phyloP scores from a whole-genome alignment of 495 filamentous ascomycete species.

The Aspergillus affinis region DNA sequence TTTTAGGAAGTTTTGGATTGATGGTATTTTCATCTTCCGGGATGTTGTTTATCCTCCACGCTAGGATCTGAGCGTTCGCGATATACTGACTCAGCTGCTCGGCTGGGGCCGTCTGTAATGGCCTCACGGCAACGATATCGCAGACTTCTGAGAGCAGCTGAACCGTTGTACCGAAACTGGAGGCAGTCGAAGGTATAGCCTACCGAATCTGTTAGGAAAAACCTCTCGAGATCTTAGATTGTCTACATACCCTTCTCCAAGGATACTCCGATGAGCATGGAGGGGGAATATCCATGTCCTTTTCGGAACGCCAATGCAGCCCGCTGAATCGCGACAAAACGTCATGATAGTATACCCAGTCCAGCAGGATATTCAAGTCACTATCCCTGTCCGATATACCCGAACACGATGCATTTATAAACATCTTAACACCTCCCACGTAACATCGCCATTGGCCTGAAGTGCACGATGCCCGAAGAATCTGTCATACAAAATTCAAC shows the following conservation, averaged over 20 bases:
- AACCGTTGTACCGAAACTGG: neutral
- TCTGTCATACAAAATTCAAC: no score
- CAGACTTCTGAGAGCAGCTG: neutral
- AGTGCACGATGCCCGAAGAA: slow-evolving; percentile 16
- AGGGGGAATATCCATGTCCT: neutral
- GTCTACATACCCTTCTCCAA: neutral
- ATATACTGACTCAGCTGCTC: neutral
- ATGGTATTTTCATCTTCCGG: neutral
- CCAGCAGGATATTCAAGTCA: slow-evolving; percentile 8
- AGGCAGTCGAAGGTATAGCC: neutral
- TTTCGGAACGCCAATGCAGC: slow-evolving; percentile 12
- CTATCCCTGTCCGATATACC: neutral
- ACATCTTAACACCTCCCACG: slow-evolving; percentile 8
- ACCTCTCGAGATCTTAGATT: neutral
- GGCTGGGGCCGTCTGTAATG: neutral
- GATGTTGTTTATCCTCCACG: slow-evolving; percentile 1
- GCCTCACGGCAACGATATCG: neutral
- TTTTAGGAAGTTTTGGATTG: neutral
- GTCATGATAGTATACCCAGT: slow-evolving; percentile 19
- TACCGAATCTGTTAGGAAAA: neutral
- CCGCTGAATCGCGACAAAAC: slow-evolving; percentile 8
- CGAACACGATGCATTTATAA: slow-evolving; percentile 10
- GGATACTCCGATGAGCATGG: neutral
- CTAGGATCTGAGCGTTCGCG: slow-evolving; percentile 1
- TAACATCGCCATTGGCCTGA: slow-evolving; percentile 15